Evolutionary conservation across 2,329 filamentous ascomycete genomes (phyloP).

Genomic region (Monosporascus ibericus): DNA sequence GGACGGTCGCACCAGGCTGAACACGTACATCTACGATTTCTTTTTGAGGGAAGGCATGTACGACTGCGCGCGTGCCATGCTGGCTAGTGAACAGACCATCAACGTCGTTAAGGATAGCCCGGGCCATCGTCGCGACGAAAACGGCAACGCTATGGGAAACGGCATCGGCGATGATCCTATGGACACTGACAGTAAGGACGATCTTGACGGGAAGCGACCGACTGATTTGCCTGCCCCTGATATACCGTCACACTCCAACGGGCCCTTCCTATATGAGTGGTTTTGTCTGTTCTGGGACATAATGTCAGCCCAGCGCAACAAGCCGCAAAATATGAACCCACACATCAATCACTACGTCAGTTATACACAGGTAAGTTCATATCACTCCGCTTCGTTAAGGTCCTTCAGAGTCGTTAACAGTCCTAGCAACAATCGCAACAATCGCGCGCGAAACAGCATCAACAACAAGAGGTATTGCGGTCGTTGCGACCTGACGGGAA

Average conservation of each 20-base stretch:
- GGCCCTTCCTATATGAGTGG: conserved; percentile 93
- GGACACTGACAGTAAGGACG: conserved; percentile 79
- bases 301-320: conserved; percentile 73
- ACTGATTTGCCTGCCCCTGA: conserved; percentile 74
- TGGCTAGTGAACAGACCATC: conserved; percentile 59
- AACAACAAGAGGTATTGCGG: conserved; percentile 72
- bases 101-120: conserved; percentile 64
- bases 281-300: conserved; percentile 98
- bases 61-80: conserved; percentile 72
- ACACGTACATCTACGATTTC: conserved; percentile 89
- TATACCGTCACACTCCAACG: conserved; percentile 60
- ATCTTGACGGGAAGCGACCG: conserved; percentile 66
- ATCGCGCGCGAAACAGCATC: conserved; percentile 66
- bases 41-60: conserved; percentile 81
- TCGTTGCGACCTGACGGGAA: conserved; percentile 59
- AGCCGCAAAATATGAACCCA: conserved; percentile 47
- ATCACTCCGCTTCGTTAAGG: neutral
- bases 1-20: conserved; percentile 53
- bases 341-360: conserved; percentile 70
- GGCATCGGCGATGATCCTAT: conserved; percentile 69
- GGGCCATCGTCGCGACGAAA: conserved; percentile 59
- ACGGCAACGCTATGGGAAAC: conserved; percentile 61
- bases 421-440: conserved; percentile 43
- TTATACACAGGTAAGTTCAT: conserved; percentile 68
- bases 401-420: neutral